Evolutionary conservation across 2,329 filamentous ascomycete species (phyloP).

Genomic region (Colletotrichum sp.): DNA sequence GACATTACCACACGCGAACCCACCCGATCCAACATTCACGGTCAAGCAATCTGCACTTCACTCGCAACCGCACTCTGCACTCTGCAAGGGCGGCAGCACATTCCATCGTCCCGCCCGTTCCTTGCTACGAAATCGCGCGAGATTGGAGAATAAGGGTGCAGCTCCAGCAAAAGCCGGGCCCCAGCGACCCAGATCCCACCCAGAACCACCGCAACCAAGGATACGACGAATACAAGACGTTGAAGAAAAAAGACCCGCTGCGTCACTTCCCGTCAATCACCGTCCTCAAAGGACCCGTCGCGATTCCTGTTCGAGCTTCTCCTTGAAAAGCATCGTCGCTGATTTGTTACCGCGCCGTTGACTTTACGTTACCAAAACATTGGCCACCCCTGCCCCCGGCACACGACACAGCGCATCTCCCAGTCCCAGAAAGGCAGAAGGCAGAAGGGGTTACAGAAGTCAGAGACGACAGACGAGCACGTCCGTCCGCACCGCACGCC

Average conservation of each 20-base stretch:
- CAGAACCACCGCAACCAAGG: conserved; percentile 4
- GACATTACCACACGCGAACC: neutral
- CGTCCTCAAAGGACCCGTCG: neutral
- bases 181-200: neutral
- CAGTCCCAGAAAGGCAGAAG: neutral
- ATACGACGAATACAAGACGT: neutral
- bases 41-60: neutral
- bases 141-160: neutral
- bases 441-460: neutral
- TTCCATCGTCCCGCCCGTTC: neutral
- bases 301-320: neutral
- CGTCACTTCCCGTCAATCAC: conserved; percentile 11
- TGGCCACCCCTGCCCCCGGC: conserved; percentile 8
- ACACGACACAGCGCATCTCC: conserved; percentile 9
- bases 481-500: conserved; percentile 2
- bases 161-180: neutral
- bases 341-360: conserved; percentile 12
- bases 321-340: conserved; percentile 10
- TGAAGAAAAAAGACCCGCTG: neutral
- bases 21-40: neutral
- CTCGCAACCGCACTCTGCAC: neutral
- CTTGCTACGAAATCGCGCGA: neutral
- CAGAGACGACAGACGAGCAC: conserved; percentile 19
- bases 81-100: neutral
- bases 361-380: conserved; percentile 21